Base-by-base conservation (phyloP, 2,329 filamentous ascomycete genomes). In the Aspergillus brunneoviolaceus region DNA sequence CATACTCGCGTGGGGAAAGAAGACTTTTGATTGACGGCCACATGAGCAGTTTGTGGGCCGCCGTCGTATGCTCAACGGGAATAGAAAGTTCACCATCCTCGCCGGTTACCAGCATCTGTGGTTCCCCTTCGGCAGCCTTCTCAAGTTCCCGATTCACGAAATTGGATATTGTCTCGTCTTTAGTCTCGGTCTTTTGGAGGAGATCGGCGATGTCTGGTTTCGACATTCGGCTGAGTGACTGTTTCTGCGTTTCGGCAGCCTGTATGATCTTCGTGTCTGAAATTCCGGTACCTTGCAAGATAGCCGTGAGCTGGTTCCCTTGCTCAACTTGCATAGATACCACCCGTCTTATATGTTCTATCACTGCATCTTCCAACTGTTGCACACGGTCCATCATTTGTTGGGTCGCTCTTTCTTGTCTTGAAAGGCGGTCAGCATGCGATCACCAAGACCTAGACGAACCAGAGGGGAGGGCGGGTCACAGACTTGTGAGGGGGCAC, bases 401-500 rank as follows among this genome's bases (percentile, higher is more conserved):
- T 58, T 78, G 76, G 1, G 75, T 76, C 4, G 73, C 70, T 60
- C 77, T 77, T 60, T 79, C 76, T 62, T 79, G 76, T 61, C 76
- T 77, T 55, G n/a, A 6, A 23, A 16, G 2, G n/a, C 11, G 49
- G 55, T 60, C 62, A 59, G 60, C 39, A 47, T n/a, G 39, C 51
- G 29, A 21, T 21, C 61, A 29, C 39, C 25, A 16, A 35, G 25
- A 14, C 23, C 19, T 21, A 12, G 16, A n/a, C 4, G 19, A 50
- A 48, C 12, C 19, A 47, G 33, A 21, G 16, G 16, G 45, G 31
- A 42, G 42, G 47, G 23, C 29, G 49, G 33, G 47, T 49, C 25
- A 72, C 89, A 74, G 82, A 96, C 91, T 96, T 94, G 72, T 96
- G 95, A 16, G 92, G 92, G 23, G 92, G 90, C 5, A 95, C 89